Evolutionary conservation across 73 alveolate genomes (phyloP).

Genomic region (Tetrahymena elliotti): DNA sequence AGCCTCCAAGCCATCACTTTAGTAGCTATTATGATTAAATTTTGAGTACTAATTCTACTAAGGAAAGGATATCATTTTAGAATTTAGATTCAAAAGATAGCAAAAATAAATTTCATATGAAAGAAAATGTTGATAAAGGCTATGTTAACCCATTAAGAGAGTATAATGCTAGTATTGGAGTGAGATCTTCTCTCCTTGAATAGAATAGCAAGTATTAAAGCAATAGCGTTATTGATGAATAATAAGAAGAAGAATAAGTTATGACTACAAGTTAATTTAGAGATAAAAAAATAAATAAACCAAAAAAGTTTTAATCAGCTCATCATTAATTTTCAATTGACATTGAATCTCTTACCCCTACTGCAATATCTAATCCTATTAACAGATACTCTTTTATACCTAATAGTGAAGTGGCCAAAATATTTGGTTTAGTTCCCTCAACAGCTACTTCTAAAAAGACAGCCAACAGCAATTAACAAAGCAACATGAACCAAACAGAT

Average conservation of each 20-base stretch:
- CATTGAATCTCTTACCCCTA: background rate
- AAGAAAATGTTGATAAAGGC: background rate
- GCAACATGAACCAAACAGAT: background rate
- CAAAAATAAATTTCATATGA: background rate
- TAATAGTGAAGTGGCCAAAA: background rate
- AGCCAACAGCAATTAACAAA: background rate
- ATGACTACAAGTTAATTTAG: background rate
- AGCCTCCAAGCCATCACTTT: background rate
- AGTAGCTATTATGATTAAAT: background rate
- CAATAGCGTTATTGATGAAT: background rate
- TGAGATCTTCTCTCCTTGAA: background rate
- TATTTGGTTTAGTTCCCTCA: background rate
- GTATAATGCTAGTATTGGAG: background rate
- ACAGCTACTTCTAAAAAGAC: background rate
- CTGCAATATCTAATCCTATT: background rate
- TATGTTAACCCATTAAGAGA: background rate
- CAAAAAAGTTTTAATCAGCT: background rate
- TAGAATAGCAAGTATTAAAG: background rate
- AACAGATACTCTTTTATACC: background rate
- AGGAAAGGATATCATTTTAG: background rate
- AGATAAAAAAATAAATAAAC: background rate
- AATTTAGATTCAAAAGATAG: background rate
- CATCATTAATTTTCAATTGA: background rate
- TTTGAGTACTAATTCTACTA: too few species aligned
- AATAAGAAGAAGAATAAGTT: background rate